phyloP scores from a whole-genome alignment of 2,329 filamentous ascomycete species.

The Phyllosticta citribraziliensis region DNA sequence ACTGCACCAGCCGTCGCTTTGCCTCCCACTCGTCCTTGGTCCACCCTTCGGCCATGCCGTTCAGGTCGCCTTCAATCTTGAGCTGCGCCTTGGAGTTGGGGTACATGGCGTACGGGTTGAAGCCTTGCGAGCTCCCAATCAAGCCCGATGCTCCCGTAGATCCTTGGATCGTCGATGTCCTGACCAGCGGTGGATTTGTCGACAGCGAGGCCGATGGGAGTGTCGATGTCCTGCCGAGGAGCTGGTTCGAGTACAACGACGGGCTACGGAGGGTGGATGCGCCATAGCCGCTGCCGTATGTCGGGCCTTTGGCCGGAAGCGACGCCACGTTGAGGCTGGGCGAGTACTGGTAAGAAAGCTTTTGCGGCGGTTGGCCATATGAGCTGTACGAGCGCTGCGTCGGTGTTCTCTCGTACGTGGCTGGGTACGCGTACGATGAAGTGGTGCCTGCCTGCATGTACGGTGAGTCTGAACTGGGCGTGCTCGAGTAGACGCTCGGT shows the following conservation, averaged over 20 bases:
- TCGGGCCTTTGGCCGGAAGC: constrained; percentile 19
- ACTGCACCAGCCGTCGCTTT: constrained; percentile 77
- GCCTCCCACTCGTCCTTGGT: constrained; percentile 68
- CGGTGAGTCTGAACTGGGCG: constrained; percentile 25
- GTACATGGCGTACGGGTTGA: constrained; percentile 74
- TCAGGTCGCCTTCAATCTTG: constrained; percentile 76
- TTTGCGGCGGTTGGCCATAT: constrained; percentile 10
- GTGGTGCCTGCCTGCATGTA: constrained; percentile 27
- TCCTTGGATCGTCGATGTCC: constrained; percentile 54
- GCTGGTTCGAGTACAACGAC: constrained; percentile 13
- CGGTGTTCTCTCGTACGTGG: constrained; percentile 30
- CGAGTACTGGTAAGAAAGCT: constrained; percentile 13
- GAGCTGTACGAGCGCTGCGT: constrained; percentile 12
- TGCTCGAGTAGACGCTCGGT: constrained; percentile 20
- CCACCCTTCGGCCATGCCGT: constrained; percentile 78
- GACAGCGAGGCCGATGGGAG: constrained; percentile 36
- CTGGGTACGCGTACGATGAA: constrained; percentile 25
- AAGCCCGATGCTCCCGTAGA: constrained; percentile 31
- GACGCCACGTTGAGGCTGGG: constrained; percentile 11
- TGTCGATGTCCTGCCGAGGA: constrained; percentile 30
- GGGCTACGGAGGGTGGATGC: constrained; percentile 12
- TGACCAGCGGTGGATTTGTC: constrained; percentile 45
- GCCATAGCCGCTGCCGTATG: constrained; percentile 10
- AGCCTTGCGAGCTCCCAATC: constrained; percentile 11
- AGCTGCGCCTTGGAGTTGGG: constrained; percentile 69